A percentile compares a stretch with the other conserved stretches of the same genome.
Conservation (phyloP, 768 basidiomycete genomes). For the Mycena indigotica region DNA sequence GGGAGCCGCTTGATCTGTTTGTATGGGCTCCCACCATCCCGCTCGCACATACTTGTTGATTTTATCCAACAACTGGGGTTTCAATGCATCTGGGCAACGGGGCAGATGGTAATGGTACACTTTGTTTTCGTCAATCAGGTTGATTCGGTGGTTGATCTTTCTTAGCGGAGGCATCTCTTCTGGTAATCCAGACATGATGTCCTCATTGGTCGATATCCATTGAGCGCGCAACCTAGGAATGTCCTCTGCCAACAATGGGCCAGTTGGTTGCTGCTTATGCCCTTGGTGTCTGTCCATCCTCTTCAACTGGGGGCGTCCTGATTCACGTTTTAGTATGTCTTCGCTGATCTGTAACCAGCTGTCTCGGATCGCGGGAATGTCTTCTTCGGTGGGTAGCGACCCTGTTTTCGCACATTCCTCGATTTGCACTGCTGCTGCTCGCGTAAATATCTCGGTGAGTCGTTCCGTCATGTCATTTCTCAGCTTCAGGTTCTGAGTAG, state of each 20-base stretch:
- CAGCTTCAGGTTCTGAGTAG: neutral
- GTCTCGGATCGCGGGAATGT: no score
- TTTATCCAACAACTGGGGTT: conserved; percentile 34
- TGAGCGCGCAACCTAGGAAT: conserved; percentile 19
- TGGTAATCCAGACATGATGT: conserved; percentile 28
- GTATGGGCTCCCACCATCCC: conserved; percentile 37
- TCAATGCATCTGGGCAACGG: conserved; percentile 33
- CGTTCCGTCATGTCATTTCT: neutral
- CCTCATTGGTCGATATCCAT: conserved; percentile 25
- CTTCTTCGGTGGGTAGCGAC: neutral
- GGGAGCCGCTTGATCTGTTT: conserved; percentile 31
- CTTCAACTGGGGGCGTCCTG: no score
- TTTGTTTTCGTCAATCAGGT: conserved; percentile 36
- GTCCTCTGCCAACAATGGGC: no score
- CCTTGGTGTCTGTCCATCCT: no score
- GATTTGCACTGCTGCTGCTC: neutral
- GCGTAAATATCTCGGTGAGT: neutral
- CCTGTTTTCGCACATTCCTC: neutral
- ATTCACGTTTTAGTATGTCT: no score
- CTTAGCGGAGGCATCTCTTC: conserved; percentile 34
- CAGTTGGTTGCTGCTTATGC: no score
- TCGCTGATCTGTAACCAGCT: no score
- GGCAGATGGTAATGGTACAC: conserved; percentile 34
- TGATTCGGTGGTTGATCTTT: conserved; percentile 42
- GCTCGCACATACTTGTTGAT: conserved; percentile 31